Conservation (phyloP, 176 grass and related monocot genomes). For the Eleusine coracana region DNA sequence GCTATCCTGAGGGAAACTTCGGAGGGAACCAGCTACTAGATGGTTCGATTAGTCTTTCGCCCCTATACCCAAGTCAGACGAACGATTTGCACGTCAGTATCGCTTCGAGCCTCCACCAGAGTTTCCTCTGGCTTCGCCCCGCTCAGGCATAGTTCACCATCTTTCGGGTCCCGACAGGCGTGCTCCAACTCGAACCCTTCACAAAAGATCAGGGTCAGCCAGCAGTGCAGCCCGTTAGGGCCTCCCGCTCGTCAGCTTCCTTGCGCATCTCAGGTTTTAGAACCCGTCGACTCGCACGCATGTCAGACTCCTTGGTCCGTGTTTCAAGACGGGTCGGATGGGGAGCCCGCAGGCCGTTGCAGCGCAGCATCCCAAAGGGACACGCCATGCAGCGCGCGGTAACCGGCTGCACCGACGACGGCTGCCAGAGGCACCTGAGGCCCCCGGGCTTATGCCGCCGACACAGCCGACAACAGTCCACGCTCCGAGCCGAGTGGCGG, state of each 20-base stretch:
- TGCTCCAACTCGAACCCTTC: conserved; percentile 86
- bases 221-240: conserved; percentile 40
- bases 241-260: conserved; percentile 19
- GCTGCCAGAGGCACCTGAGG: too few relatives aligned
- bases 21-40: conserved; percentile 73
- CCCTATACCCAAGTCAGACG: conserved; percentile 76
- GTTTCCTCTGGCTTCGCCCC: conserved; percentile 77
- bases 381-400: too few relatives aligned
- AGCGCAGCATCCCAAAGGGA: not conserved
- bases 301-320: conserved; percentile 71
- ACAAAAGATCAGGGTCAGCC: conserved; percentile 67
- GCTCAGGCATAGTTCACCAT: conserved; percentile 84
- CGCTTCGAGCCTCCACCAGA: conserved; percentile 77
- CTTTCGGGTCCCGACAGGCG: conserved; percentile 79
- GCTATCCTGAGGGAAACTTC: conserved; percentile 55
- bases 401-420: too few relatives aligned
- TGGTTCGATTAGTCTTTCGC: conserved; percentile 75
- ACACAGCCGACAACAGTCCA: too few relatives aligned
- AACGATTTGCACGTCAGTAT: conserved; percentile 81
- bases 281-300: conserved; percentile 43
- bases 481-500: too few relatives aligned
- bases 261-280: conserved; percentile 13
- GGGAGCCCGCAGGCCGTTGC: conserved; percentile 35
- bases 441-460: too few relatives aligned
- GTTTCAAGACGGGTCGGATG: conserved; percentile 80